Evolutionary conservation across 2,329 filamentous ascomycete genomes (phyloP).

Genomic region (Didymella lethalis): DNA sequence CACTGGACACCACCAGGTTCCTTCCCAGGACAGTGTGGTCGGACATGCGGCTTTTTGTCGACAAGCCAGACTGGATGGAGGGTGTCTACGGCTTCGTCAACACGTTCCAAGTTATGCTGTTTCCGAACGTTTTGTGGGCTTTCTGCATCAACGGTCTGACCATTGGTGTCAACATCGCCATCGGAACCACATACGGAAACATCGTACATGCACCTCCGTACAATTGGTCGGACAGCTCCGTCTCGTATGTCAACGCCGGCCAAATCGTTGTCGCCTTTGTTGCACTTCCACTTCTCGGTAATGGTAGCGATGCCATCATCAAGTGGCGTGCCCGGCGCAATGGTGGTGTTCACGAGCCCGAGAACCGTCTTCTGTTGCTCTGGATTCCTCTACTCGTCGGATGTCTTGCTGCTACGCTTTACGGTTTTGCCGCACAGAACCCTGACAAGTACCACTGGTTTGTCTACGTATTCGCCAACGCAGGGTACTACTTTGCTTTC

Average conservation of each 20-base stretch:
- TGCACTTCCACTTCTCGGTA: neutral
- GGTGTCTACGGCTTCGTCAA: neutral
- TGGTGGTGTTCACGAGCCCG: slow-evolving; percentile 49
- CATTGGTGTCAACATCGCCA: slow-evolving; percentile 35
- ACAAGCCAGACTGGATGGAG: neutral
- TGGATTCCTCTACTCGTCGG: slow-evolving; percentile 50
- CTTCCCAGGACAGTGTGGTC: neutral
- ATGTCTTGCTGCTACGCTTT: slow-evolving; percentile 28
- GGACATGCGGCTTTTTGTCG: neutral
- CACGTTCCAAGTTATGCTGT: neutral
- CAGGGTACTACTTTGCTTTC: neutral
- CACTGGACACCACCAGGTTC: neutral
- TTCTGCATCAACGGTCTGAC: slow-evolving; percentile 33
- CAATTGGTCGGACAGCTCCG: neutral
- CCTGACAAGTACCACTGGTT: neutral
- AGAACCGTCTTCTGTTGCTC: slow-evolving; percentile 52
- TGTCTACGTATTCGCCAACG: neutral
- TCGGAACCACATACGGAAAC: slow-evolving; percentile 31
- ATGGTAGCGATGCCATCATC: slow-evolving; percentile 41
- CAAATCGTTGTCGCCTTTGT: neutral
- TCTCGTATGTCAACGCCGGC: neutral
- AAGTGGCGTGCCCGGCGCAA: slow-evolving; percentile 46
- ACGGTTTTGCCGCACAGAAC: neutral
- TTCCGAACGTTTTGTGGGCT: slow-evolving; percentile 24
- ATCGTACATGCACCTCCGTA: slow-evolving; percentile 21